These are phyloP conservation scores for Cytospora mali DNA, from an alignment of 2,329 filamentous ascomycete species.

Conservation along the genomic window DNA sequence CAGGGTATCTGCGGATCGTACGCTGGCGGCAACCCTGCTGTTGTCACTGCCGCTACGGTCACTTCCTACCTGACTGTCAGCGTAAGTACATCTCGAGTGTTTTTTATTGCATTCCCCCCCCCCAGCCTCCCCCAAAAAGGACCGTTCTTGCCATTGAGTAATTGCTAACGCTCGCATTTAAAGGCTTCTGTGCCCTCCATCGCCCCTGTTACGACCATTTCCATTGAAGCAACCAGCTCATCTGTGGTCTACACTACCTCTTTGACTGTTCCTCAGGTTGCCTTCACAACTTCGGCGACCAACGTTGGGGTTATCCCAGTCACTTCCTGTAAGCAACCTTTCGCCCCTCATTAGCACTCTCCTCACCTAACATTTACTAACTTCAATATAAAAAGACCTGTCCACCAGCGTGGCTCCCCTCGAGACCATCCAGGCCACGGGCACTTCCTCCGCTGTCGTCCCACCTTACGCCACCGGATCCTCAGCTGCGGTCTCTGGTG, in stretches of 20 bases:
- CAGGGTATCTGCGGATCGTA: slow-evolving; percentile 85
- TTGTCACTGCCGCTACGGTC: slow-evolving; percentile 72
- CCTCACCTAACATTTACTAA: not conserved
- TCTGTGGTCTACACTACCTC: slow-evolving; percentile 37
- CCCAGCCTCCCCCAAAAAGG: slow-evolving; percentile 52
- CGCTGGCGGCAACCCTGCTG: slow-evolving; percentile 77
- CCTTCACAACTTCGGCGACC: slow-evolving; percentile 46
- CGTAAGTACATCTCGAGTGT: slow-evolving; percentile 44
- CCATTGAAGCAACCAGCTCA: slow-evolving; percentile 34
- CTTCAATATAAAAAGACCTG: not conserved
- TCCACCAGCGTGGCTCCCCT: not conserved
- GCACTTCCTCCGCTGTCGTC: slow-evolving; percentile 34
- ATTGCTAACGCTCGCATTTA: not conserved
- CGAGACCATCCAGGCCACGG: slow-evolving; percentile 32
- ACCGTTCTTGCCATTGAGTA: too few relatives aligned
- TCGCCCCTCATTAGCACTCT: too few relatives aligned
- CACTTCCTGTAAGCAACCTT: not conserved
- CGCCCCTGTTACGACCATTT: slow-evolving; percentile 49
- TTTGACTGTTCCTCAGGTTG: slow-evolving; percentile 56
- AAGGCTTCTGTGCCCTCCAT: slow-evolving; percentile 32
- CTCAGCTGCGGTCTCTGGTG: slow-evolving; percentile 31
- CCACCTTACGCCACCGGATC: slow-evolving; percentile 32
- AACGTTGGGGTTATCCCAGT: slow-evolving; percentile 46
- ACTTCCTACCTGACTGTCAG: slow-evolving; percentile 62
- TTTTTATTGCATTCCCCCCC: slow-evolving; percentile 55